A percentile compares a stretch with the other conserved stretches of the same genome.
Conservation (phyloP, 768 basidiomycete species). For the Leccinum disarticulatum region DNA sequence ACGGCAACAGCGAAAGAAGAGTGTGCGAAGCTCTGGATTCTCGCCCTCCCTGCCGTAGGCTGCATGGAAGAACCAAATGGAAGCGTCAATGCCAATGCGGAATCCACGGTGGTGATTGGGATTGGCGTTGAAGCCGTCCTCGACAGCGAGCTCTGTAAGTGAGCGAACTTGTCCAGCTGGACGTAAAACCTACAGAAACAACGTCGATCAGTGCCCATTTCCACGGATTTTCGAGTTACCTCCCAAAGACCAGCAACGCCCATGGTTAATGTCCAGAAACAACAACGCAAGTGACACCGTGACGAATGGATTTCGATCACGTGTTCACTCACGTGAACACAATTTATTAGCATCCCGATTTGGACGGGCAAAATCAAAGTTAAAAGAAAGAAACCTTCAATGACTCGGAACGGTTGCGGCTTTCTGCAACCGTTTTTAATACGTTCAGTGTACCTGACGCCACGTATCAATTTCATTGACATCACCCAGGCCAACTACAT, state of each 20-base stretch:
- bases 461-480: too few species aligned
- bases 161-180: constrained; percentile 74
- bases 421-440: too few species aligned
- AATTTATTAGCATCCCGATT: neutral
- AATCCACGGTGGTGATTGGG: constrained; percentile 65
- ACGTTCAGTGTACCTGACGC: too few species aligned
- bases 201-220: constrained; percentile 14
- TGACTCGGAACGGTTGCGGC: too few species aligned
- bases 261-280: constrained; percentile 10
- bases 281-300: too few species aligned
- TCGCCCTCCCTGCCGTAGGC: constrained; percentile 76
- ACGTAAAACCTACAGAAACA: constrained; percentile 51
- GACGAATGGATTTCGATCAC: neutral
- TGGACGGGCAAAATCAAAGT: too few species aligned
- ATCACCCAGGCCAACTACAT: too few species aligned
- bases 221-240: constrained; percentile 28
- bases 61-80: constrained; percentile 75
- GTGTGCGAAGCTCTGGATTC: constrained; percentile 81
- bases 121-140: constrained; percentile 73
- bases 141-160: constrained; percentile 70
- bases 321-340: neutral
- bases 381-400: too few species aligned
- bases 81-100: constrained; percentile 85
- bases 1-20: constrained; percentile 82
- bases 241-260: constrained; percentile 54